phyloP scores from a whole-genome alignment of 306 rosid species.

The Lathyrus oleraceus region DNA sequence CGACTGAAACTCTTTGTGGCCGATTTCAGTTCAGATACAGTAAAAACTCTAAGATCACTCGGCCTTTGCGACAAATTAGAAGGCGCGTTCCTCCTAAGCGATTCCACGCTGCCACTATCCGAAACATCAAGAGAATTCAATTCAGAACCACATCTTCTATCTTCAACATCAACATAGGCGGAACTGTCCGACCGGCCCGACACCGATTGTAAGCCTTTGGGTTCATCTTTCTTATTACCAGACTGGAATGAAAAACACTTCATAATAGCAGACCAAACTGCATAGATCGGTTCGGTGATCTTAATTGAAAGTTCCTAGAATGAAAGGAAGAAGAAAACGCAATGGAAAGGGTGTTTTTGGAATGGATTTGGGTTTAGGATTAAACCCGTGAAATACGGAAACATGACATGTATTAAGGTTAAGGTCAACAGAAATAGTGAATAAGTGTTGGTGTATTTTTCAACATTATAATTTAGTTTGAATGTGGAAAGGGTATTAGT shows the following conservation, averaged over 20 bases:
- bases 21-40: conserved; percentile 72
- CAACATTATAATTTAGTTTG: too few species aligned
- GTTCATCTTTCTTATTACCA: conserved; percentile 67
- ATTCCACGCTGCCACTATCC: conserved; percentile 67
- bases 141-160: conserved; percentile 67
- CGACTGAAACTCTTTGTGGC: conserved; percentile 87
- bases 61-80: conserved; percentile 76
- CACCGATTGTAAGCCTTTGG: conserved; percentile 41
- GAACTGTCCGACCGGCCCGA: conserved; percentile 51
- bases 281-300: neutral
- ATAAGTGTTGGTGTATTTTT: too few species aligned
- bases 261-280: conserved; percentile 51
- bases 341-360: too few species aligned
- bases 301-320: too few species aligned
- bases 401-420: too few species aligned
- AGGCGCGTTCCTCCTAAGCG: conserved; percentile 56
- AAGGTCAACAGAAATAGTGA: too few species aligned
- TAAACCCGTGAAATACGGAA: too few species aligned
- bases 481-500: too few species aligned
- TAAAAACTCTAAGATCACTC: conserved; percentile 79
- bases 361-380: too few species aligned
- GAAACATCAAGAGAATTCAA: conserved; percentile 63
- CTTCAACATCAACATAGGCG: conserved; percentile 51
- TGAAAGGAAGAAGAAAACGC: too few species aligned
- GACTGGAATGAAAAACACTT: conserved; percentile 63